phyloP scores from a whole-genome alignment of 768 basidiomycete species.

The Cantharellus anzutake region DNA sequence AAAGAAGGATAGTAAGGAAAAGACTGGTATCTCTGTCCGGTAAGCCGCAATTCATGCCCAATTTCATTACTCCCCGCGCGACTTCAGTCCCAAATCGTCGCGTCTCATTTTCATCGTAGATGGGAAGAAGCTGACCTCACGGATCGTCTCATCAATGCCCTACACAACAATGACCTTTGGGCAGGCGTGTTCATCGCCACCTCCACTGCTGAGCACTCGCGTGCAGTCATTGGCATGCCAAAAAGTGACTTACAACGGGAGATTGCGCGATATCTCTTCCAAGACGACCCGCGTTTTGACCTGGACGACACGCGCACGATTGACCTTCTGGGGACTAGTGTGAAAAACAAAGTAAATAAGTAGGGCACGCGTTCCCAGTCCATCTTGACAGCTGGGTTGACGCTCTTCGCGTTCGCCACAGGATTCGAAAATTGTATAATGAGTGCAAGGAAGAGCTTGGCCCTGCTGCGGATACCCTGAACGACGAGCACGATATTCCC shows the following conservation, averaged over 20 bases:
- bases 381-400: not conserved
- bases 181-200: conserved; percentile 9
- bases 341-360: conserved; percentile 12
- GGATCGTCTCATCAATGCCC: conserved; percentile 8
- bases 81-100: not conserved
- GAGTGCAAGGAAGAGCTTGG: conserved; percentile 10
- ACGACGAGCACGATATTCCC: conserved; percentile 7
- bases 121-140: conserved; percentile 12
- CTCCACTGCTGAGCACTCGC: conserved; percentile 1
- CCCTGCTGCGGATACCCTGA: conserved; percentile 2
- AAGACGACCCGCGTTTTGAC: conserved; percentile 8
- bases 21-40: conserved; percentile 10
- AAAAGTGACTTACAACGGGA: conserved; percentile 11
- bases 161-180: conserved; percentile 10
- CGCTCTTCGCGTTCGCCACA: not conserved
- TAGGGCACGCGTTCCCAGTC: not conserved
- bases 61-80: not conserved
- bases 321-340: conserved; percentile 10
- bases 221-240: conserved; percentile 7
- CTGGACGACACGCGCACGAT: conserved; percentile 7
- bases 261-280: conserved; percentile 10
- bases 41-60: not conserved
- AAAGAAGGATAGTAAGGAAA: conserved; percentile 10
- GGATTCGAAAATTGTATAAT: conserved; percentile 8
- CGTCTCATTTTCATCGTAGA: not conserved